A percentile compares a stretch with the other conserved stretches of the same genome.
These are phyloP conservation scores for Trichoderma gamsii DNA, from an alignment of 495 filamentous ascomycete species.

Conservation along the genomic window DNA sequence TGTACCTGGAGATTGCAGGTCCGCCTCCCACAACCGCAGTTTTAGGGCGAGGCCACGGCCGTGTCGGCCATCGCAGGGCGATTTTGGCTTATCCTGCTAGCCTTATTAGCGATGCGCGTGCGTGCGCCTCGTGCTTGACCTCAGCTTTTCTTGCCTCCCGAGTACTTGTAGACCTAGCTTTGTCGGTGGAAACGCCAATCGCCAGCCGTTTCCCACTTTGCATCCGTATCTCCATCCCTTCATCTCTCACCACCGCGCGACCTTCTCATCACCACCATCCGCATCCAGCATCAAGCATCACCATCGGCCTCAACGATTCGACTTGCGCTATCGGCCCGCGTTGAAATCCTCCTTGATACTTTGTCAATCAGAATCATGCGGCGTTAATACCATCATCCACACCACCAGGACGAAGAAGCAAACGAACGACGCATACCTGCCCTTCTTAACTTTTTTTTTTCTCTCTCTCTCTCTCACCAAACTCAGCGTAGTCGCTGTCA, in stretches of 20 bases:
- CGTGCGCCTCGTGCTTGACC: slow-evolving; percentile 14
- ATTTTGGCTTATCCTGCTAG: slow-evolving; percentile 11
- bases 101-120: slow-evolving; percentile 1
- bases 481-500: neutral
- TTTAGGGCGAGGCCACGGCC: neutral
- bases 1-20: neutral
- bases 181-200: neutral
- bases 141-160: slow-evolving; percentile 7
- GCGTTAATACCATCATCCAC: neutral
- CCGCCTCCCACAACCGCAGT: neutral
- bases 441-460: neutral
- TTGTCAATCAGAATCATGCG: neutral
- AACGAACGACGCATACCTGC: neutral
- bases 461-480: neutral
- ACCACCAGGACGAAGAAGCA: neutral
- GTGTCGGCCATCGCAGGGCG: slow-evolving; percentile 2
- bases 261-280: neutral
- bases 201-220: neutral
- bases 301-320: neutral
- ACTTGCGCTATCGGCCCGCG: neutral
- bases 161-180: neutral
- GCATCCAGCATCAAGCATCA: neutral
- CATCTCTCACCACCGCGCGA: neutral
- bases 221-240: neutral
- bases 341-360: neutral